Conservation (phyloP, 192 early-diverging fungal species). For the Linnemannia exigua region DNA sequence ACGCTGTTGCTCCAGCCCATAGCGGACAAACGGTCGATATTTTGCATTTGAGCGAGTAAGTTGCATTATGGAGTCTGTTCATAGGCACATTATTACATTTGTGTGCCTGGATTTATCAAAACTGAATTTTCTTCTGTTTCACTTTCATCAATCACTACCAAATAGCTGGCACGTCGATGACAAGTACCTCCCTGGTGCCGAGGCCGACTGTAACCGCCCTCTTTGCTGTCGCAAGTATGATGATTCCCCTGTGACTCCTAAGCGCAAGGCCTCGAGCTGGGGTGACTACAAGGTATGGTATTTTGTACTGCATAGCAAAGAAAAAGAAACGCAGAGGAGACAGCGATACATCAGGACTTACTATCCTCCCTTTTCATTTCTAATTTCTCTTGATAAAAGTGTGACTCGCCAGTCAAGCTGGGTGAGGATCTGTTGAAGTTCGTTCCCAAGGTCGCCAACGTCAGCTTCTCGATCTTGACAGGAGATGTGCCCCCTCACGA, state of each 20-base stretch:
- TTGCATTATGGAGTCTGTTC: too few species aligned
- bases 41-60: conserved; percentile 67
- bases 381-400: conserved; percentile 23
- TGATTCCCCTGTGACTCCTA: conserved; percentile 56
- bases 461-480: conserved; percentile 65
- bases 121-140: conserved; percentile 23
- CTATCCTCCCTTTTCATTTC: too few species aligned
- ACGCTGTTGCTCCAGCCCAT: conserved; percentile 29
- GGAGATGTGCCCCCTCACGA: conserved; percentile 72
- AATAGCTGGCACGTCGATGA: conserved; percentile 43
- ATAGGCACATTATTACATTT: too few species aligned
- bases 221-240: conserved; percentile 66
- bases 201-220: conserved; percentile 64
- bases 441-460: conserved; percentile 59
- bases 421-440: conserved; percentile 60
- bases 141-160: not conserved
- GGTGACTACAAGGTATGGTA: conserved; percentile 53
- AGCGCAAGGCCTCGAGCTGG: conserved; percentile 48
- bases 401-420: conserved; percentile 64
- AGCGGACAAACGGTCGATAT: conserved; percentile 55
- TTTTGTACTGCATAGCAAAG: too few species aligned
- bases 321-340: too few species aligned
- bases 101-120: too few species aligned
- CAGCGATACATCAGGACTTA: too few species aligned
- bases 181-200: conserved; percentile 51